Evolutionary conservation across 768 basidiomycete species (phyloP).

Genomic region (Lentinula sp.): DNA sequence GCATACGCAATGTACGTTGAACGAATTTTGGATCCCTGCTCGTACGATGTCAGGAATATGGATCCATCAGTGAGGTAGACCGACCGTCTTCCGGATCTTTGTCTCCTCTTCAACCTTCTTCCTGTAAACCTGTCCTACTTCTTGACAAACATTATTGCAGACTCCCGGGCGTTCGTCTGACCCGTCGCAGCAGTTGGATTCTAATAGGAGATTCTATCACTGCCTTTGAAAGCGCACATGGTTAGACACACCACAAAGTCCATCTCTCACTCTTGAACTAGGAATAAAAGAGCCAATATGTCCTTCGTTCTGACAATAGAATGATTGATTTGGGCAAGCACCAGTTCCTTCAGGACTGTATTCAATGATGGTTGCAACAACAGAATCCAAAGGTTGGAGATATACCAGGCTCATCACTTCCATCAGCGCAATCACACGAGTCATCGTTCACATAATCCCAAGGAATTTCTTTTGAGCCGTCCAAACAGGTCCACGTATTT

Average conservation of each 20-base stretch:
- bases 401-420: constrained; percentile 91
- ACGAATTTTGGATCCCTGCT: constrained; percentile 87
- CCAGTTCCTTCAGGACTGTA: constrained; percentile 56
- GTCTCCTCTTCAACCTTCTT: constrained; percentile 65
- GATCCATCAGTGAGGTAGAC: background rate
- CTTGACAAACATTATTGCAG: constrained; percentile 73
- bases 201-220: constrained; percentile 33
- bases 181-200: constrained; percentile 92
- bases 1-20: constrained; percentile 84
- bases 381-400: too few species aligned
- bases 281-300: constrained; percentile 79
- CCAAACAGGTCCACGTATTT: constrained; percentile 73
- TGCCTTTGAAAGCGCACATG: background rate
- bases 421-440: constrained; percentile 90
- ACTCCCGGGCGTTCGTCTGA: constrained; percentile 83
- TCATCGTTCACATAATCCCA: constrained; percentile 89
- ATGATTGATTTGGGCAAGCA: constrained; percentile 69
- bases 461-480: constrained; percentile 71
- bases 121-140: constrained; percentile 66
- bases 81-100: constrained; percentile 69
- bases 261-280: constrained; percentile 84
- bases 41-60: too few species aligned
- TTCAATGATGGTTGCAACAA: background rate
- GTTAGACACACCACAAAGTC: constrained; percentile 73
- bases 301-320: constrained; percentile 85